Percentiles rank a stretch among this genome's conserved stretches.
Conservation (phyloP, 139 green algal genomes). For the Chlamydomonas applanata region DNA sequence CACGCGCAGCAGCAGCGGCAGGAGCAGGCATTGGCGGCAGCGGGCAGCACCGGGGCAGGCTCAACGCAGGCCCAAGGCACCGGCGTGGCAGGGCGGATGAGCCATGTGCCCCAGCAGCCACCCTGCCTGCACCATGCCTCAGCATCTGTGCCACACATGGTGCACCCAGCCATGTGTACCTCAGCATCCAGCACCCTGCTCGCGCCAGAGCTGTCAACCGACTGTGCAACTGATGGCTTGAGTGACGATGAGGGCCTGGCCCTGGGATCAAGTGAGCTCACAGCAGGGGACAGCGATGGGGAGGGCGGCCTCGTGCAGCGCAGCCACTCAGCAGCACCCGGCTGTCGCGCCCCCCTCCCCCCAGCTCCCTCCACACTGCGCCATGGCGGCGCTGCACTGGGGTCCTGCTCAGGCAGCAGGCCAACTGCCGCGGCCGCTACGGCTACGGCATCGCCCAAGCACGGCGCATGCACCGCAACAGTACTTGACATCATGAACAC, state of each 20-base stretch:
- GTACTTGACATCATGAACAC: not conserved
- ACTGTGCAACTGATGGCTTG: too few species aligned
- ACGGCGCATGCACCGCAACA: not conserved
- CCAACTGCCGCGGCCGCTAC: not conserved
- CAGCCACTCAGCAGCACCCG: not conserved
- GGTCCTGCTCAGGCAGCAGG: not conserved
- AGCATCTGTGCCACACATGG: too few species aligned
- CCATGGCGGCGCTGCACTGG: not conserved
- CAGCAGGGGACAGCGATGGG: too few species aligned
- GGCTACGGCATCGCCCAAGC: not conserved
- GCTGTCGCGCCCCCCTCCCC: not conserved
- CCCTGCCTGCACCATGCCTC: too few species aligned
- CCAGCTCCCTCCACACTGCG: not conserved
- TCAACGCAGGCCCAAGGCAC: not conserved
- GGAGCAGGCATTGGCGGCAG: not conserved
- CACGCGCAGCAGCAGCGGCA: conserved; percentile 6
- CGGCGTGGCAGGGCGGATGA: not conserved
- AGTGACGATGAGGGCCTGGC: too few species aligned
- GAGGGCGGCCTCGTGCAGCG: too few species aligned
- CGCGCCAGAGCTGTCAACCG: too few species aligned
- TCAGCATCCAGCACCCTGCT: too few species aligned
- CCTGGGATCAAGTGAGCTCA: too few species aligned
- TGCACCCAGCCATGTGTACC: too few species aligned
- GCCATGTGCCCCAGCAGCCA: not conserved
- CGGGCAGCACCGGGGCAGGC: not conserved